Evolutionary conservation across 768 basidiomycete species (phyloP).

Genomic region (Naganishia kalamii): DNA sequence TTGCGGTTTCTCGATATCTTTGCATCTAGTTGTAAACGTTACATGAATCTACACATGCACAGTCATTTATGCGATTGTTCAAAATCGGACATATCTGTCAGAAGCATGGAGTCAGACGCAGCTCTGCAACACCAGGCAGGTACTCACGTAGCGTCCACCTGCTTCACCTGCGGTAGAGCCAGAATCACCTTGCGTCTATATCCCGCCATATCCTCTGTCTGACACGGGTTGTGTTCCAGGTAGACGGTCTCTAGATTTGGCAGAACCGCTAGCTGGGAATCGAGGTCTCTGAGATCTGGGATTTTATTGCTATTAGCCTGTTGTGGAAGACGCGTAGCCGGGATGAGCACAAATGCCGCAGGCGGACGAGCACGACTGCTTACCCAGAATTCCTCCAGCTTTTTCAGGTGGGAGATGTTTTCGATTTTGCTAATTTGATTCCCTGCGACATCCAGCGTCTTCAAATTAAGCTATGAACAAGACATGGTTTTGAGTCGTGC

Average conservation of each 20-base stretch:
- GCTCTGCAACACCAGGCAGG: no score
- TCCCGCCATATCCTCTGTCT: slow-evolving; percentile 63
- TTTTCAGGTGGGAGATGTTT: slow-evolving; percentile 67
- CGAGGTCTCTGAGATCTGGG: slow-evolving; percentile 61
- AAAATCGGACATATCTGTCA: slow-evolving; percentile 4
- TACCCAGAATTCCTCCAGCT: slow-evolving; percentile 93
- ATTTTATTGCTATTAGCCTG: slow-evolving; percentile 88
- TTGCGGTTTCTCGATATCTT: no score
- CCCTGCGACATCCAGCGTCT: slow-evolving; percentile 77
- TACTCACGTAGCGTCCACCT: slow-evolving; percentile 92
- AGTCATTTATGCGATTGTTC: no score
- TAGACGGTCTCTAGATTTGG: slow-evolving; percentile 75
- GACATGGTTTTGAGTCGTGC: background rate
- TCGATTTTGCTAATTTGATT: slow-evolving; percentile 77
- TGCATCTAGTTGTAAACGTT: background rate
- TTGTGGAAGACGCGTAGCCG: background rate
- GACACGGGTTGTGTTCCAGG: slow-evolving; percentile 90
- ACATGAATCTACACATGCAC: background rate
- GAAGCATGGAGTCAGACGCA: background rate
- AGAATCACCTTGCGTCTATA: slow-evolving; percentile 88
- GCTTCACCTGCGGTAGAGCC: slow-evolving; percentile 76
- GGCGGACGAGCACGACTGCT: background rate
- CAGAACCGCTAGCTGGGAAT: slow-evolving; percentile 60
- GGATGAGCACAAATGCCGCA: background rate
- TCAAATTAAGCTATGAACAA: slow-evolving; percentile 56